These are phyloP conservation scores for Penicillium paxilli DNA, from an alignment of 495 filamentous ascomycete genomes.

Conservation along the genomic window DNA sequence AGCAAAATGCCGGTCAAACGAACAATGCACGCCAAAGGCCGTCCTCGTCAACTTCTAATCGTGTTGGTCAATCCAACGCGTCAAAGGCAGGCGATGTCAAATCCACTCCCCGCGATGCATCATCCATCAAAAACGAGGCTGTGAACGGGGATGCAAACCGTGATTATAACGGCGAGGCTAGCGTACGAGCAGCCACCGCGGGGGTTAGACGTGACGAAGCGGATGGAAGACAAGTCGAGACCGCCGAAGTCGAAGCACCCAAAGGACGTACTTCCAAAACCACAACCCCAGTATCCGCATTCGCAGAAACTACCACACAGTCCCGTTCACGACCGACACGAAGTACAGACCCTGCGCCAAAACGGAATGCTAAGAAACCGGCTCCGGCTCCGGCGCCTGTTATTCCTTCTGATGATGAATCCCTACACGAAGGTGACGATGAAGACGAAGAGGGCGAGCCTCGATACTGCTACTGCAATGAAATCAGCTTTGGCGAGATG, in stretches of 20 bases:
- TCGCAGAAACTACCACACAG: constrained; percentile 36
- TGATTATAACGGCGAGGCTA: constrained; percentile 23
- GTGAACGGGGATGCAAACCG: constrained; percentile 26
- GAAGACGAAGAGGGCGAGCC: constrained; percentile 81
- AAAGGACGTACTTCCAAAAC: constrained; percentile 58
- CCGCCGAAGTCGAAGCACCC: constrained; percentile 26
- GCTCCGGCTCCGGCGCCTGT: constrained; percentile 26
- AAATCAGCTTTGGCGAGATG: constrained; percentile 95
- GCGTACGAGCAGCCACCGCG: constrained; percentile 32
- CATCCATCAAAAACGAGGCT: constrained; percentile 31
- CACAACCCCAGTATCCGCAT: constrained; percentile 49
- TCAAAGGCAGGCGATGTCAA: constrained; percentile 37
- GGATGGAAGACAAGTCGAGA: constrained; percentile 31
- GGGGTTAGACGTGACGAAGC: constrained; percentile 33
- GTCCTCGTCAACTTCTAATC: constrained; percentile 60
- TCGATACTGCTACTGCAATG: constrained; percentile 90
- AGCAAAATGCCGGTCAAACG: constrained; percentile 64
- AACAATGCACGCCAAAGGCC: constrained; percentile 58
- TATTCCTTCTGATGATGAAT: constrained; percentile 49
- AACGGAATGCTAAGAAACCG: constrained; percentile 69
- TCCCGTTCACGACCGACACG: constrained; percentile 42
- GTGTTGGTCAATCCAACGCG: constrained; percentile 28
- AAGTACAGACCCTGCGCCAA: constrained; percentile 44
- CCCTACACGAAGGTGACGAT: constrained; percentile 59
- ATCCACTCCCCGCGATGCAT: constrained; percentile 30